phyloP scores from a whole-genome alignment of 306 rosid genomes.

The Vigna reflexopilosa region DNA sequence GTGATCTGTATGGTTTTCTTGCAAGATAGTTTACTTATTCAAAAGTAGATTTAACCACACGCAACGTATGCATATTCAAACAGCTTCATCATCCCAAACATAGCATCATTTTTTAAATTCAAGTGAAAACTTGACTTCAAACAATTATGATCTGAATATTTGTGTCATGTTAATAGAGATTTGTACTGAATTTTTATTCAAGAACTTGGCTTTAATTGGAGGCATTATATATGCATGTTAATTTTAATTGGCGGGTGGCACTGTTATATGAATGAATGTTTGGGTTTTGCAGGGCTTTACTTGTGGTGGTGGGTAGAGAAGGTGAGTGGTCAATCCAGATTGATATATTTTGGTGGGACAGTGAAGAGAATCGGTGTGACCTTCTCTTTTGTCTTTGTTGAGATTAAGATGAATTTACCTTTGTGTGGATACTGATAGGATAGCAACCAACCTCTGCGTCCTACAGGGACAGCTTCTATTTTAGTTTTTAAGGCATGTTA shows the following conservation, averaged over 20 bases:
- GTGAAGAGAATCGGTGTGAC: slow-evolving; percentile 21
- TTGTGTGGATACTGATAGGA: slow-evolving; percentile 44
- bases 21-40: slow-evolving; percentile 32
- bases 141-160: background rate
- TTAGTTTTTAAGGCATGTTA: slow-evolving; percentile 45
- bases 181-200: slow-evolving; percentile 3
- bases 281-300: slow-evolving; percentile 47
- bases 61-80: slow-evolving; percentile 18
- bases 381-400: slow-evolving; percentile 30
- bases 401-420: slow-evolving; percentile 42
- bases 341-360: slow-evolving; percentile 29
- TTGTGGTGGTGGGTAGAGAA: slow-evolving; percentile 34
- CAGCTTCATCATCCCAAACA: slow-evolving; percentile 12
- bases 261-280: slow-evolving; percentile 18
- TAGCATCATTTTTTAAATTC: background rate
- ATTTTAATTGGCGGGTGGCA: slow-evolving; percentile 14
- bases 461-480: slow-evolving; percentile 45
- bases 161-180: background rate
- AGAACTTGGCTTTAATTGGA: slow-evolving; percentile 8
- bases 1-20: slow-evolving; percentile 17
- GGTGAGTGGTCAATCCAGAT: slow-evolving; percentile 10
- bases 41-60: slow-evolving; percentile 26
- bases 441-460: slow-evolving; percentile 41
- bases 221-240: background rate
- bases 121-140: slow-evolving; percentile 23